phyloP scores from a whole-genome alignment of 495 filamentous ascomycete species.

The Penicillium pulvis region DNA sequence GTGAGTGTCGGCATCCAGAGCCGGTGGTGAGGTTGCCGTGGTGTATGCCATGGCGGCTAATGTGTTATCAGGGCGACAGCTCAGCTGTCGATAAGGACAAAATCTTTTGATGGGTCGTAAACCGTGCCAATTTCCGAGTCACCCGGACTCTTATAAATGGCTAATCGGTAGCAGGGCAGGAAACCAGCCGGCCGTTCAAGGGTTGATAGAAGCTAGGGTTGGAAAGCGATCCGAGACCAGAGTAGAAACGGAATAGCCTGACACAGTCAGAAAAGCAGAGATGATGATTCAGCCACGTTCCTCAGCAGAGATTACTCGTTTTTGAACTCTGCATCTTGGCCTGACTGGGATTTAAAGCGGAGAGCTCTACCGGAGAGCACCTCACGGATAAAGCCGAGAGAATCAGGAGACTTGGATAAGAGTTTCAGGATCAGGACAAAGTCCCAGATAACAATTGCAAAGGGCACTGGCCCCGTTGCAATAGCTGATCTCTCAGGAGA shows the following conservation, averaged over 20 bases:
- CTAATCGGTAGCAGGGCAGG: slow-evolving; percentile 39
- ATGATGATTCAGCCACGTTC: slow-evolving; percentile 47
- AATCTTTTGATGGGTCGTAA: slow-evolving; percentile 33
- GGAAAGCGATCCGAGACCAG: slow-evolving; percentile 42
- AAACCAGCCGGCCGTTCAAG: slow-evolving; percentile 37
- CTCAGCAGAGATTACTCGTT: slow-evolving; percentile 46
- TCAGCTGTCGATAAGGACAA: slow-evolving; percentile 34
- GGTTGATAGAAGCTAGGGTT: slow-evolving; percentile 30
- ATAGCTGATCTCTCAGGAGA: slow-evolving; percentile 23
- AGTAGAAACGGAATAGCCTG: slow-evolving; percentile 35
- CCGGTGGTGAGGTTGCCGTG: slow-evolving; percentile 42
- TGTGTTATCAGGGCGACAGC: slow-evolving; percentile 33
- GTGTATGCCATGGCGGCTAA: slow-evolving; percentile 47
- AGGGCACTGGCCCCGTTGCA: slow-evolving; percentile 40
- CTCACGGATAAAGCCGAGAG: slow-evolving; percentile 33
- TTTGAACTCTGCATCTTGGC: slow-evolving; percentile 56
- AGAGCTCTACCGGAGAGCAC: slow-evolving; percentile 51
- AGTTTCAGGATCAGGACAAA: slow-evolving; percentile 15
- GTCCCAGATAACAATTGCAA: slow-evolving; percentile 46
- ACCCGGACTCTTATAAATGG: slow-evolving; percentile 47
- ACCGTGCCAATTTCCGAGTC: slow-evolving; percentile 45
- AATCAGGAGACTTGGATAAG: slow-evolving; percentile 6
- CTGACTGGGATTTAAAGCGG: slow-evolving; percentile 47
- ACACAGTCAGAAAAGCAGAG: slow-evolving; percentile 31
- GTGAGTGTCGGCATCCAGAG: slow-evolving; percentile 46